phyloP scores from a whole-genome alignment of 331 rosid species.

The Malus hybrid region DNA sequence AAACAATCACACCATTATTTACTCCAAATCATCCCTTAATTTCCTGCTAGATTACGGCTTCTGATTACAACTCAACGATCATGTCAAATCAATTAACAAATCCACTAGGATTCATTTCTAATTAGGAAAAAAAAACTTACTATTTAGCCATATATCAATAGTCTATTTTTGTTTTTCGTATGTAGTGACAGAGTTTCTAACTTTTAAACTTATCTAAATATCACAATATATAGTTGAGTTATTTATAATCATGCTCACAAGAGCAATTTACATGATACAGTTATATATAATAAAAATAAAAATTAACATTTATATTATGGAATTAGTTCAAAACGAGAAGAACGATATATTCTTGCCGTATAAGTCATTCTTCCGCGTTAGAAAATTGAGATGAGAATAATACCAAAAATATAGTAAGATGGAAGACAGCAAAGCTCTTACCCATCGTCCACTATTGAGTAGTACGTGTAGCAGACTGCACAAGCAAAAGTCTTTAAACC shows the following conservation, averaged over 20 bases:
- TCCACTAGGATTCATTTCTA: neutral
- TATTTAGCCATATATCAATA: too few species aligned
- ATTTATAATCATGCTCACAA: too few species aligned
- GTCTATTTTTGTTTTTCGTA: too few species aligned
- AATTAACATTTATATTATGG: too few species aligned
- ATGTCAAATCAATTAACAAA: neutral
- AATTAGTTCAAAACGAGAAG: accelerated
- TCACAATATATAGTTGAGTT: too few species aligned
- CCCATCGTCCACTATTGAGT: neutral
- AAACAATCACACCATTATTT: neutral
- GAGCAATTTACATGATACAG: too few species aligned
- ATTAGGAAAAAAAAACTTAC: neutral
- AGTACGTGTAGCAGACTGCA: neutral
- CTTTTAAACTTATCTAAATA: too few species aligned
- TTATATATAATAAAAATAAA: too few species aligned
- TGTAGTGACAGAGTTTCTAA: too few species aligned
- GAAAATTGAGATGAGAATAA: neutral
- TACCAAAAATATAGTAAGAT: neutral
- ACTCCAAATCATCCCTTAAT: neutral
- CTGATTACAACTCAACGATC: neutral
- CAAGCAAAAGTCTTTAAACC: too few species aligned
- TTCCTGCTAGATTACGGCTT: neutral
- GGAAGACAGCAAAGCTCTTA: neutral
- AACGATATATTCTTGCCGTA: too few species aligned
- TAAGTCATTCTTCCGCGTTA: too few species aligned